phyloP scores from a whole-genome alignment of 2,329 filamentous ascomycete genomes.

The Pyrenophora tritici-repentis region DNA sequence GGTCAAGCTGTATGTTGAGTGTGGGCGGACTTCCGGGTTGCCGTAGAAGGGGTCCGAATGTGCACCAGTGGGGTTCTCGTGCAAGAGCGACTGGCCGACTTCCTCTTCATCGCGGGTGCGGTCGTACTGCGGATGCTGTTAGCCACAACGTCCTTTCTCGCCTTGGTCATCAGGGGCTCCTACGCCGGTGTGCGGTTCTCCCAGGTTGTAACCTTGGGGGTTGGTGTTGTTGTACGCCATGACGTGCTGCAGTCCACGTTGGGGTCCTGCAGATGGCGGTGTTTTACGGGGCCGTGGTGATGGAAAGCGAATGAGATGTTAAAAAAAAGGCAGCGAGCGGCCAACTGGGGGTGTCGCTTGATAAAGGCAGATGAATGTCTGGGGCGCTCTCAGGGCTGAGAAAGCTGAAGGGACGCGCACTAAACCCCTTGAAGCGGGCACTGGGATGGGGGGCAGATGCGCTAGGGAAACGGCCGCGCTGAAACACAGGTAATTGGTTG shows the following conservation, averaged over 20 bases:
- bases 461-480: slow-evolving; percentile 24
- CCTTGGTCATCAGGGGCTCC: slow-evolving; percentile 19
- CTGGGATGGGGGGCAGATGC: slow-evolving; percentile 17
- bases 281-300: slow-evolving; percentile 19
- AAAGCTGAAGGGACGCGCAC: slow-evolving; percentile 17
- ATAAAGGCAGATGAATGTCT: slow-evolving; percentile 33
- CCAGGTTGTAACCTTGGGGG: slow-evolving; percentile 29
- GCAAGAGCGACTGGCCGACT: slow-evolving; percentile 55
- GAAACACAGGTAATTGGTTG: slow-evolving; percentile 31
- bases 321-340: slow-evolving; percentile 20
- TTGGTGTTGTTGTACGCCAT: slow-evolving; percentile 47
- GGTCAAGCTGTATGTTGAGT: slow-evolving; percentile 55
- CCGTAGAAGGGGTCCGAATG: slow-evolving; percentile 54
- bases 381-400: slow-evolving; percentile 22
- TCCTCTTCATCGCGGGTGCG: slow-evolving; percentile 53
- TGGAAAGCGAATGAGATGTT: slow-evolving; percentile 13
- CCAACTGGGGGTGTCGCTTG: slow-evolving; percentile 31
- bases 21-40: slow-evolving; percentile 47
- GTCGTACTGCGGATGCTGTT: slow-evolving; percentile 38
- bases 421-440: slow-evolving; percentile 11
- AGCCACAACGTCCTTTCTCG: slow-evolving; percentile 2
- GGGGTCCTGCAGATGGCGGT: slow-evolving; percentile 26
- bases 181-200: slow-evolving; percentile 45
- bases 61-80: slow-evolving; percentile 53
- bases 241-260: slow-evolving; percentile 37